Evolutionary conservation across 148 eudicot species (phyloP).

Genomic region (Cornus florida): DNA sequence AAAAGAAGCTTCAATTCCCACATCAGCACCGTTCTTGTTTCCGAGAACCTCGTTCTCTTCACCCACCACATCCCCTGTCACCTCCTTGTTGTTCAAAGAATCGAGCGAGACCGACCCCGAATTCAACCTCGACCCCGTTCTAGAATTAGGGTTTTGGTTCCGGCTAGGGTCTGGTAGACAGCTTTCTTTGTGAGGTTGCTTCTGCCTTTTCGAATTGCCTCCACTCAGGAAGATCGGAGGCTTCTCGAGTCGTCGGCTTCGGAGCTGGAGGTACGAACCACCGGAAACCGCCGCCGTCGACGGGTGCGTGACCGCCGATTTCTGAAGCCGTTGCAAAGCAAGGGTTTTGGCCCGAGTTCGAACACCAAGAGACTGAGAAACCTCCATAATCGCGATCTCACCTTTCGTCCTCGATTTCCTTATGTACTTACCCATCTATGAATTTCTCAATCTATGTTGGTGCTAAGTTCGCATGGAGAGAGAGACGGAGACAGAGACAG

Average conservation of each 20-base stretch:
- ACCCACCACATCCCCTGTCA: neutral
- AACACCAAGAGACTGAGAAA: constrained; percentile 31
- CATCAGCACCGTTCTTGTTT: constrained; percentile 8
- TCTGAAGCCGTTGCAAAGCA: constrained; percentile 27
- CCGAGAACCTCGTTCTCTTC: neutral
- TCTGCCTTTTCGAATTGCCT: constrained; percentile 8
- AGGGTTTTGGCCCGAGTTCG: constrained; percentile 46
- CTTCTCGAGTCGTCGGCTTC: constrained; percentile 35
- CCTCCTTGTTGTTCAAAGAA: neutral
- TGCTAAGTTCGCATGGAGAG: neutral
- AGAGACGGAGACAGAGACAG: neutral
- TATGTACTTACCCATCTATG: constrained; percentile 43
- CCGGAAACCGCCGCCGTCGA: constrained; percentile 4
- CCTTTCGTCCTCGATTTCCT: constrained; percentile 21
- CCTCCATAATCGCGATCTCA: constrained; percentile 23
- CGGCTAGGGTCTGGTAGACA: neutral
- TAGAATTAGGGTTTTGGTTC: constrained; percentile 8
- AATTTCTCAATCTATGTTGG: neutral
- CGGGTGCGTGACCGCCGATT: neutral
- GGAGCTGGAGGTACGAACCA: constrained; percentile 38
- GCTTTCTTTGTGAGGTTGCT: neutral
- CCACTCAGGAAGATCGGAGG: neutral
- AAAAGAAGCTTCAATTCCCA: constrained; percentile 18
- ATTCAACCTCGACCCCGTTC: constrained; percentile 12
- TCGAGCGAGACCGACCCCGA: neutral